A percentile compares a stretch with the other conserved stretches of the same genome.
These are phyloP conservation scores for Aulographum hederae DNA, from an alignment of 2,329 filamentous ascomycete genomes.

Conservation along the genomic window DNA sequence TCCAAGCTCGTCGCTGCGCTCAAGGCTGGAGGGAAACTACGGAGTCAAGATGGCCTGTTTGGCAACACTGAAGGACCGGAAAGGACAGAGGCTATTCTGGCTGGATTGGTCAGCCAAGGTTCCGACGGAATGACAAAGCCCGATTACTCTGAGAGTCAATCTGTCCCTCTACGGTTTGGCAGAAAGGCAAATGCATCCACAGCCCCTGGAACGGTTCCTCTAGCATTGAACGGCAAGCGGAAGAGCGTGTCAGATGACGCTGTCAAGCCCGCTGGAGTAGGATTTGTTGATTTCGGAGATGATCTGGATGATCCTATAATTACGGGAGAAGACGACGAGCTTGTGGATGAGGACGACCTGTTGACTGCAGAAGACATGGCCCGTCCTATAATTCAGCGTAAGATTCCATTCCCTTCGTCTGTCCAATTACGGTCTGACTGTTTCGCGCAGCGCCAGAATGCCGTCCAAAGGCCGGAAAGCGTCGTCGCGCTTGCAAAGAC, in stretches of 20 bases:
- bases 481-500: conserved; percentile 90
- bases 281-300: conserved; percentile 49
- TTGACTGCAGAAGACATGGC: conserved; percentile 72
- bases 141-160: conserved; percentile 36
- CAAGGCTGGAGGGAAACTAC: conserved; percentile 48
- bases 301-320: conserved; percentile 38
- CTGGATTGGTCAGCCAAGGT: conserved; percentile 48
- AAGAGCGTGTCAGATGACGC: conserved; percentile 16
- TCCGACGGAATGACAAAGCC: conserved; percentile 56
- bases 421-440: conserved; percentile 3
- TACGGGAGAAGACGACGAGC: conserved; percentile 51
- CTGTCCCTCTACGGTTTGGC: conserved; percentile 45
- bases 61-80: conserved; percentile 15
- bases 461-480: conserved; percentile 69
- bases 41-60: conserved; percentile 49
- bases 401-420: conserved; percentile 19
- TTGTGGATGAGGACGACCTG: conserved; percentile 81
- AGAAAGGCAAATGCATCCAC: conserved; percentile 34
- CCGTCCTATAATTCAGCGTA: conserved; percentile 63
- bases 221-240: conserved; percentile 22
- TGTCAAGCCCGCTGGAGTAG: conserved; percentile 33
- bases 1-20: conserved; percentile 50
- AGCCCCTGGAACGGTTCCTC: conserved; percentile 11
- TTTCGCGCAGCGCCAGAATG: conserved; percentile 54
- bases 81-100: conserved; percentile 64